Conservation (phyloP, 2,329 filamentous ascomycete genomes). For the Diplodia scrobiculata region DNA sequence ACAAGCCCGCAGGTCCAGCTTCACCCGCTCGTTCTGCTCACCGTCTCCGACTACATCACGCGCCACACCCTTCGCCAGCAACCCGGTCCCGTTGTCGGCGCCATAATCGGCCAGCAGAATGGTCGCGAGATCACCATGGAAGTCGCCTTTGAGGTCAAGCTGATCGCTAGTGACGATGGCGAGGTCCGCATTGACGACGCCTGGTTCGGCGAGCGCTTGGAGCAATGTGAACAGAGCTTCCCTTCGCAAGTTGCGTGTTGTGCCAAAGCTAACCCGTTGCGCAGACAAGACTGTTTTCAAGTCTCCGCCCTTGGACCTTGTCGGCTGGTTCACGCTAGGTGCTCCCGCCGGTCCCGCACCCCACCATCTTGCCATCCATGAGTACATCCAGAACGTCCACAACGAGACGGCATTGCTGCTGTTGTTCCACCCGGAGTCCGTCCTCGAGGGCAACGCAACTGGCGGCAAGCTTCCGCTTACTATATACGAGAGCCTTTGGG, state of each 20-base stretch:
- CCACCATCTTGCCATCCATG: slow-evolving; percentile 71
- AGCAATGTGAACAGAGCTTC: slow-evolving; percentile 69
- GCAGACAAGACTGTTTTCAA: slow-evolving; percentile 90
- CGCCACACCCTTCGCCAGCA: slow-evolving; percentile 79
- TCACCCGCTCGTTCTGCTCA: slow-evolving; percentile 92
- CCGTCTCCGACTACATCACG: slow-evolving; percentile 94
- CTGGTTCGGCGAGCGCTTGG: slow-evolving; percentile 77
- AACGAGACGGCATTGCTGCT: slow-evolving; percentile 89
- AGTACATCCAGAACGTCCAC: slow-evolving; percentile 70
- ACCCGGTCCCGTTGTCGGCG: slow-evolving; percentile 76
- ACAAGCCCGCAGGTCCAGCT: slow-evolving; percentile 77
- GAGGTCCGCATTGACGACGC: slow-evolving; percentile 64
- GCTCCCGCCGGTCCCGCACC: slow-evolving; percentile 69
- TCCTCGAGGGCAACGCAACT: slow-evolving; percentile 56
- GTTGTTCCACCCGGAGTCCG: slow-evolving; percentile 73
- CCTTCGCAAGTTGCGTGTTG: neutral
- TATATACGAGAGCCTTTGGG: slow-evolving; percentile 76
- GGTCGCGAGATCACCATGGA: slow-evolving; percentile 89
- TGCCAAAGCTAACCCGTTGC: slow-evolving; percentile 28
- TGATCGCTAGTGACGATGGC: slow-evolving; percentile 53
- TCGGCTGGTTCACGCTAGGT: slow-evolving; percentile 88
- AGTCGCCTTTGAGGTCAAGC: slow-evolving; percentile 83
- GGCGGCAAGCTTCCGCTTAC: slow-evolving; percentile 85
- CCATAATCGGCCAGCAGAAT: slow-evolving; percentile 87
- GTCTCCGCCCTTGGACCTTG: slow-evolving; percentile 72